These are phyloP conservation scores for Cordia subcordata DNA, from an alignment of 257 asterid species.

Conservation along the genomic window DNA sequence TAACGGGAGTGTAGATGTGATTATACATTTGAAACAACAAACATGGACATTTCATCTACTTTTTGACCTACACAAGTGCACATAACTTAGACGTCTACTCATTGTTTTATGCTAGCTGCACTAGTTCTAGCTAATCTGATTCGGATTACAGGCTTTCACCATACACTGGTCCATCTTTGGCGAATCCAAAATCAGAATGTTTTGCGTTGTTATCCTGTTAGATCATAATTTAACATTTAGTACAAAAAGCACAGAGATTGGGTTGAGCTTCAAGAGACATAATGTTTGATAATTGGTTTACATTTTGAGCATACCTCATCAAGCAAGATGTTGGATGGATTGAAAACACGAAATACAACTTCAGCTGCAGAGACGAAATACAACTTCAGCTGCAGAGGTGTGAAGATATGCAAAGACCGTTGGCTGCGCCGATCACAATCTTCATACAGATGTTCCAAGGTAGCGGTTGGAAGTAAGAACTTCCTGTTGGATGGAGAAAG, in stretches of 20 bases:
- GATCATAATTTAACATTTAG: neutral
- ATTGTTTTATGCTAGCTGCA: too few species aligned
- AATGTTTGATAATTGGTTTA: too few species aligned
- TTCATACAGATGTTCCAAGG: slow-evolving; percentile 43
- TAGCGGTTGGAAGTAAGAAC: slow-evolving; percentile 38
- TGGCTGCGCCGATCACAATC: slow-evolving; percentile 42
- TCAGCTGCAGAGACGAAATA: slow-evolving; percentile 37
- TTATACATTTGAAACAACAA: too few species aligned
- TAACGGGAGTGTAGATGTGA: too few species aligned
- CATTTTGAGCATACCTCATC: slow-evolving; percentile 33
- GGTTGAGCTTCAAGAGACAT: neutral
- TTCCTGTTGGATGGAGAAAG: slow-evolving; percentile 20
- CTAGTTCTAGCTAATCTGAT: too few species aligned
- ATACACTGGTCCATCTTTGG: slow-evolving; percentile 41
- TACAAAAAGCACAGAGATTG: neutral
- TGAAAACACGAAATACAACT: slow-evolving; percentile 45
- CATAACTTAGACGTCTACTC: too few species aligned
- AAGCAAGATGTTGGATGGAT: slow-evolving; percentile 38
- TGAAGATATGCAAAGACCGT: slow-evolving; percentile 43
- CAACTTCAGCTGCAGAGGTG: too few species aligned
- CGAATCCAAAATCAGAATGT: slow-evolving; percentile 45
- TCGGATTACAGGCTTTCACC: slow-evolving; percentile 22
- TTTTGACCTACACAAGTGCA: too few species aligned
- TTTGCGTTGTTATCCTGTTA: slow-evolving; percentile 39
- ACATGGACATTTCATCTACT: too few species aligned